phyloP scores from a whole-genome alignment of 345 rosid genomes.

The Eucalyptus marginata region DNA sequence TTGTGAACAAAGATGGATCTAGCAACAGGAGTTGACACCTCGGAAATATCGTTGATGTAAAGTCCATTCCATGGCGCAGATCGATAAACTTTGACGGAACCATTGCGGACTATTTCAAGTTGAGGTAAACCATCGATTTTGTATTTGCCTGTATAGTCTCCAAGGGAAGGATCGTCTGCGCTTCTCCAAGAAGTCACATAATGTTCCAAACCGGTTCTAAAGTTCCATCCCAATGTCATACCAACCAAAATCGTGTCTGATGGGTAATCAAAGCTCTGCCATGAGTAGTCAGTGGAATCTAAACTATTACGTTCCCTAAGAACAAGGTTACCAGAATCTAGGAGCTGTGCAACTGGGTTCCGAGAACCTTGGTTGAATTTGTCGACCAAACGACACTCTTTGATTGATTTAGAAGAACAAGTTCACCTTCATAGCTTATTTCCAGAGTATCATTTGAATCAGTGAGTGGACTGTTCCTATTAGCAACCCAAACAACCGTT shows the following conservation, averaged over 20 bases:
- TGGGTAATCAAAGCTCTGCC: constrained; percentile 27
- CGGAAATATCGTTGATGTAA: neutral
- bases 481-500: constrained; percentile 28
- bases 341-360: constrained; percentile 4
- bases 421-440: neutral
- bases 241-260: constrained; percentile 15
- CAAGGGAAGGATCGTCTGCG: constrained; percentile 6
- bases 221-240: constrained; percentile 9
- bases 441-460: neutral
- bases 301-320: neutral
- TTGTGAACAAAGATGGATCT: neutral
- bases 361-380: neutral
- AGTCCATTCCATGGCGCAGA: constrained; percentile 31
- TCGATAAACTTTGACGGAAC: neutral
- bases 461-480: constrained; percentile 11
- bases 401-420: neutral
- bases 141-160: neutral
- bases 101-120: neutral
- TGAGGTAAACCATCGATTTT: constrained; percentile 12
- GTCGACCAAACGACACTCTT: constrained; percentile 2
- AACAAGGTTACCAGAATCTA: constrained; percentile 22
- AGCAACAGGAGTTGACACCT: neutral
- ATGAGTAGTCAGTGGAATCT: neutral
- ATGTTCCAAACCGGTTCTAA: neutral
- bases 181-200: constrained; percentile 10